Percentiles rank a stretch among this genome's conserved stretches.
Conservation (phyloP, 768 basidiomycete genomes). For the Trametes cubensis region DNA sequence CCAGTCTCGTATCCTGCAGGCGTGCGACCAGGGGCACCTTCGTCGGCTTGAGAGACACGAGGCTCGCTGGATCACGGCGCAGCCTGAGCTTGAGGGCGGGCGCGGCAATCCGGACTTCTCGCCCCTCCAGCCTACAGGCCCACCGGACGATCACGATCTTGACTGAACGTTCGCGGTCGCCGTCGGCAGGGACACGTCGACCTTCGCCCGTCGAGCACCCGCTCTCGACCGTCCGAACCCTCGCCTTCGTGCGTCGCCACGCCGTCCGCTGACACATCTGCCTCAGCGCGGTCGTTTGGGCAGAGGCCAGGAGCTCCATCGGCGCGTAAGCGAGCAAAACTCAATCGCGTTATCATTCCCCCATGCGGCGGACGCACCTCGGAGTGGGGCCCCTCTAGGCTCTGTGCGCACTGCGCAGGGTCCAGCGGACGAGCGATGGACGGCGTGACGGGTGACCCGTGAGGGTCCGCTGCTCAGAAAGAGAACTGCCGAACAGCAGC, state of each 20-base stretch:
- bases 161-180: not conserved
- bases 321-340: slow-evolving; percentile 8
- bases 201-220: not conserved
- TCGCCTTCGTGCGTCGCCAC: not conserved
- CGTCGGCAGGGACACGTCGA: not conserved
- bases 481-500: not conserved
- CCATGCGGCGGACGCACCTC: slow-evolving; percentile 19
- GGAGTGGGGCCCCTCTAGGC: not conserved
- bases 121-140: not conserved
- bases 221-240: not conserved
- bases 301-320: not conserved
- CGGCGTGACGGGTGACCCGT: too few species aligned
- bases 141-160: not conserved
- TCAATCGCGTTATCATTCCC: slow-evolving; percentile 14
- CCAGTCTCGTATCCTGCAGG: not conserved
- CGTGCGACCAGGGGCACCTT: not conserved
- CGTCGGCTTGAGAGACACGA: slow-evolving; percentile 13
- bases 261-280: not conserved
- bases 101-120: slow-evolving; percentile 1
- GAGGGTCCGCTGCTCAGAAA: not conserved
- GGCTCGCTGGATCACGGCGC: slow-evolving; percentile 13
- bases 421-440: not conserved
- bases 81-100: not conserved
- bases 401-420: not conserved
- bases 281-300: not conserved